Evolutionary conservation across 208 protist genomes (phyloP), one percentile per base, ranked within the genome.

Genomic region (Leishmania guyanensis): DNA sequence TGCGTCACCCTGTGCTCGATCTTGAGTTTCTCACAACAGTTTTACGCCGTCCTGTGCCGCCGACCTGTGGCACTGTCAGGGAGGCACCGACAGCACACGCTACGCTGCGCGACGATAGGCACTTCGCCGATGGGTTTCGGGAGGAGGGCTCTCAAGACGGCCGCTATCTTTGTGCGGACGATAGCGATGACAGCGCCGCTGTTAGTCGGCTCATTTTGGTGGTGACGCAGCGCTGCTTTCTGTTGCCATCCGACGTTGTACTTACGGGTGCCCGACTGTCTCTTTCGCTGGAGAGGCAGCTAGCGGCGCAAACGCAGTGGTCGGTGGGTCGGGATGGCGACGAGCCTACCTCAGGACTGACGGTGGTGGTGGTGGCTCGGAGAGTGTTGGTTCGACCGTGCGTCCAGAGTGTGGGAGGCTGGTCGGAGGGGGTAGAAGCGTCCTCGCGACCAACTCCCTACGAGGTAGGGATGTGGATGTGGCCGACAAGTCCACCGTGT

Each of bases 211-310:
- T 90, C 71, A 75, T 96, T 50, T 65, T 97, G 20, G 85, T 97
- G 26, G 77, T 96, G 50, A 87, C 91, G 70, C 81, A 86, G 83
- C 88, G 88, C 17, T 90, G 83, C n/a, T 88, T 86, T 54, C 86
- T 97, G 39, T 36, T 78, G 29, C 82, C 87, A 33, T 84, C 77
- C 58, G 94, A 97, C 76, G 86, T 96, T 16, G 73, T 95, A 29
- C 88, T 96, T 39, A 68, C 72, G 46, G 87, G 91, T 12, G 94
- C 94, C 6, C 71, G 68, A 12, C 88, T 91, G n/a, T 97, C 94
- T 0, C 71, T 77, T 3, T 71, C 70, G 33, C 81, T 97, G 64
- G 82, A 88, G 78, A 39, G 64, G 68, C 85, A 91, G 77, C 71
- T 97, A 60, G 51, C 73, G 8, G 65, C 33, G 12, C 39, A 87